Conservation (phyloP, 2,329 filamentous ascomycete genomes). For the Trichophyton benhamiae region DNA sequence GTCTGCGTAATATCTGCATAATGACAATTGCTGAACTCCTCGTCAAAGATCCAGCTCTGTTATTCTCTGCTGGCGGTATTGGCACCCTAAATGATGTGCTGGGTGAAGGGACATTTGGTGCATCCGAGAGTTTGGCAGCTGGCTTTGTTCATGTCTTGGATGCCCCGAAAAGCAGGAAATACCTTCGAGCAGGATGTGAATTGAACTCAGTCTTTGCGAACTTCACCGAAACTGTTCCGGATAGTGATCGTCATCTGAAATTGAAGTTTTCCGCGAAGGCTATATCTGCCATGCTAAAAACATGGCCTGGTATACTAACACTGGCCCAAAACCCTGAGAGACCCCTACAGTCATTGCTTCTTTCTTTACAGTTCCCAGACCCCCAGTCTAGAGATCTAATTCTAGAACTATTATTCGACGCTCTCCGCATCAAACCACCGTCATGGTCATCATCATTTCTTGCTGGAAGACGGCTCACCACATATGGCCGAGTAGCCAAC, state of each 20-base stretch:
- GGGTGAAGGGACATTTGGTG: conserved; percentile 80
- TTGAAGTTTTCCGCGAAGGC: conserved; percentile 82
- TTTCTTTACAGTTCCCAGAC: conserved; percentile 49
- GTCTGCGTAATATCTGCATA: conserved; percentile 77
- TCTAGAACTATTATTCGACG: conserved; percentile 73
- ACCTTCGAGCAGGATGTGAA: conserved; percentile 77
- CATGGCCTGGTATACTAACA: conserved; percentile 84
- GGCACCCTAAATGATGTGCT: conserved; percentile 82
- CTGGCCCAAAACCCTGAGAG: conserved; percentile 80
- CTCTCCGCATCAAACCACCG: conserved; percentile 79
- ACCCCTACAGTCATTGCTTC: conserved; percentile 67
- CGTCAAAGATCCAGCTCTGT: conserved; percentile 66
- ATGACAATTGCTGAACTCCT: conserved; percentile 88
- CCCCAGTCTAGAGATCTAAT: conserved; percentile 57
- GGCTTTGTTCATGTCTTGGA: conserved; percentile 88
- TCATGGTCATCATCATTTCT: conserved; percentile 94
- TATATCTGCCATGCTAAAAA: conserved; percentile 81
- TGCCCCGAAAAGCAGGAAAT: conserved; percentile 64
- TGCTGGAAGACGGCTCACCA: conserved; percentile 81
- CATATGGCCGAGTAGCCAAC: conserved; percentile 86
- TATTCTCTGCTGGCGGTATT: conserved; percentile 74
- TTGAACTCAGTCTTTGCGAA: conserved; percentile 80
- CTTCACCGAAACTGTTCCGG: conserved; percentile 67
- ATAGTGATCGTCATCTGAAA: conserved; percentile 46
- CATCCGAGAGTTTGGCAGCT: conserved; percentile 74